Conservation (phyloP, 208 protist species). For the Chromosphaera perkinsii region DNA sequence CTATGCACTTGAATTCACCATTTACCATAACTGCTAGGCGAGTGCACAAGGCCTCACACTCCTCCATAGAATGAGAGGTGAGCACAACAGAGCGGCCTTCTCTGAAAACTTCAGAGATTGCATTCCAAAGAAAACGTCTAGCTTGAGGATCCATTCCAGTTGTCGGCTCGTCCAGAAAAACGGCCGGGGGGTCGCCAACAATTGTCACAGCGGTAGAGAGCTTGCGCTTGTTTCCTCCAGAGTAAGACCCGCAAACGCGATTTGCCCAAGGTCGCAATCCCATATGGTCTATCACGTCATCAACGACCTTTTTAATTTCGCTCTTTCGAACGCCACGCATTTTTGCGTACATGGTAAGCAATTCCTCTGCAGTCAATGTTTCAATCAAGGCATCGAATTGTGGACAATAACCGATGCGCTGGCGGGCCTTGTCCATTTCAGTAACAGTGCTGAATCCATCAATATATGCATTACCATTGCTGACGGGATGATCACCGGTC, state of each 20-base stretch:
- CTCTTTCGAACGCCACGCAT: conserved; percentile 3
- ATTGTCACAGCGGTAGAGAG: conserved; percentile 48
- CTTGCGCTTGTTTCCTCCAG: conserved; percentile 59
- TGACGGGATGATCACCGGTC: conserved; percentile 33
- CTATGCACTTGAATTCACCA: conserved; percentile 52
- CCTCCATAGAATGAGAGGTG: conserved; percentile 36
- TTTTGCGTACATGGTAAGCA: conserved; percentile 31
- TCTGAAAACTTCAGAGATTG: conserved; percentile 1
- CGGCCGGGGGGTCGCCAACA: conserved; percentile 37
- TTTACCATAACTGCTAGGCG: conserved; percentile 63
- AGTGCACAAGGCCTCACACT: conserved; percentile 32
- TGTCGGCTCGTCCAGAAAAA: conserved; percentile 27
- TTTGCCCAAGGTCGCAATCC: too few relatives aligned
- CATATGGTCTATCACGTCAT: background rate
- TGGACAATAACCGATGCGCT: conserved; percentile 42
- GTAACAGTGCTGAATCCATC: conserved; percentile 10
- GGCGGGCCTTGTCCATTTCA: conserved; percentile 18
- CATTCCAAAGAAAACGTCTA: conserved; percentile 33
- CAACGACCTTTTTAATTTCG: background rate
- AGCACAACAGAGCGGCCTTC: conserved; percentile 27
- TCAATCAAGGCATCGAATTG: conserved; percentile 46
- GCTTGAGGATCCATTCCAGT: conserved; percentile 18
- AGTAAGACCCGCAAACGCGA: conserved; percentile 35
- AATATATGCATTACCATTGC: conserved; percentile 25
- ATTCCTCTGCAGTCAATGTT: conserved; percentile 36